These are phyloP conservation scores for Sarcomyxa edulis DNA, from an alignment of 768 basidiomycete species.

Conservation along the genomic window DNA sequence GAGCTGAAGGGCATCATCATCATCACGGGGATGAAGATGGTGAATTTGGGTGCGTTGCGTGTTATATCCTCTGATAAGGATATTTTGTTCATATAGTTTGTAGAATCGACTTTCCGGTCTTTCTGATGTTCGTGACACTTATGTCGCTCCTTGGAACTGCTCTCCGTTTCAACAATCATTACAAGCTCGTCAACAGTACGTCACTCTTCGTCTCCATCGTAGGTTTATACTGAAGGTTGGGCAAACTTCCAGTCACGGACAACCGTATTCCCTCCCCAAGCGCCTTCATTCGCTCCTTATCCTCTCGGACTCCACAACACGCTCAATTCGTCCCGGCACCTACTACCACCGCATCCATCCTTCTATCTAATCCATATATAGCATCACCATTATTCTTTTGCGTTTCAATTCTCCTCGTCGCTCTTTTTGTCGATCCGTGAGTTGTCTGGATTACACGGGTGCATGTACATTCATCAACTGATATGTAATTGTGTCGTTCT, in stretches of 20 bases:
- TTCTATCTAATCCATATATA: slow-evolving; percentile 73
- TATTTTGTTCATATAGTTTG: slow-evolving; percentile 19
- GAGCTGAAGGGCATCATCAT: slow-evolving; percentile 45
- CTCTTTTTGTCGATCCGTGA: slow-evolving; percentile 51
- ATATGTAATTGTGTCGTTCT: background rate
- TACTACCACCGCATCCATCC: slow-evolving; percentile 28
- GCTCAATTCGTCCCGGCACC: slow-evolving; percentile 21
- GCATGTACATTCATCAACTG: too few species aligned
- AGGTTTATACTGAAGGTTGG: too few species aligned
- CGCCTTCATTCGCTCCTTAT: slow-evolving; percentile 39
- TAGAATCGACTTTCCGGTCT: slow-evolving; percentile 66
- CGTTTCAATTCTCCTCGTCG: slow-evolving; percentile 46
- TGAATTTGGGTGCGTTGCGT: slow-evolving; percentile 29
- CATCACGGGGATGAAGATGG: slow-evolving; percentile 65
- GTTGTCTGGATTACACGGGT: too few species aligned
- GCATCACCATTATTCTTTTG: slow-evolving; percentile 59
- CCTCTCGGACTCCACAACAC: slow-evolving; percentile 25
- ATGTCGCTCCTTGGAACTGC: slow-evolving; percentile 54
- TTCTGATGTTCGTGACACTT: slow-evolving; percentile 51
- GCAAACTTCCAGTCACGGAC: slow-evolving; percentile 51
- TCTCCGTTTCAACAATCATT: slow-evolving; percentile 55
- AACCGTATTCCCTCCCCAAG: slow-evolving; percentile 55
- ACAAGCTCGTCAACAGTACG: slow-evolving; percentile 60
- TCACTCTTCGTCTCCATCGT: too few species aligned
- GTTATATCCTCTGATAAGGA: background rate